A percentile compares a stretch with the other conserved stretches of the same genome.
phyloP scores from a whole-genome alignment of 768 basidiomycete genomes.

The Tulasnella calospora region DNA sequence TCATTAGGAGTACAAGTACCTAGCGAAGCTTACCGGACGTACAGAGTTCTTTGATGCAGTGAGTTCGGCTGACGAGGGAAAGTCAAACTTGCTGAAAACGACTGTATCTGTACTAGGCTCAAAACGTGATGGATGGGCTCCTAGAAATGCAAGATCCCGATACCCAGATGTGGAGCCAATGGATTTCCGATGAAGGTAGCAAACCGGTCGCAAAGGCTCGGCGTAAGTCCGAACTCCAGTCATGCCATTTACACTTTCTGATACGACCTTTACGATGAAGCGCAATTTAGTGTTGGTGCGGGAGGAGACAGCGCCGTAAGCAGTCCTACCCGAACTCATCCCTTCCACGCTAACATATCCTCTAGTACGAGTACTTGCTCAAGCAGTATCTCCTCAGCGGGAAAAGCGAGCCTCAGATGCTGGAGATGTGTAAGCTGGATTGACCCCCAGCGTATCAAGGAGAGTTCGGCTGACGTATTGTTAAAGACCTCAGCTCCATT shows the following conservation, averaged over 20 bases:
- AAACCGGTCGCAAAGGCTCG: neutral
- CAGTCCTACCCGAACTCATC: neutral
- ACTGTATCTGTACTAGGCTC: neutral
- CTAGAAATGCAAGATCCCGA: neutral
- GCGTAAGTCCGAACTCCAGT: neutral
- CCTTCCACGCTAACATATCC: neutral
- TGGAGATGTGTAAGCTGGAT: conserved; percentile 64
- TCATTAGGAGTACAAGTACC: conserved; percentile 66
- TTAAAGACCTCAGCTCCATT: conserved; percentile 31
- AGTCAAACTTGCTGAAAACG: neutral
- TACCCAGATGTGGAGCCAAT: conserved; percentile 5
- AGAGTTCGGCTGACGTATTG: too few relatives aligned
- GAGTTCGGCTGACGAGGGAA: neutral
- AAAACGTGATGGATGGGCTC: neutral
- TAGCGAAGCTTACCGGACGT: conserved; percentile 72
- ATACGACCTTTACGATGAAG: neutral
- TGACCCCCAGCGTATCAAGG: too few relatives aligned
- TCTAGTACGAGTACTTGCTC: conserved; percentile 63
- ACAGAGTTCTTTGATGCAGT: conserved; percentile 50
- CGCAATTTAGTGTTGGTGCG: conserved; percentile 8
- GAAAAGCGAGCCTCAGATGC: conserved; percentile 52
- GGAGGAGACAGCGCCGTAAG: conserved; percentile 25
- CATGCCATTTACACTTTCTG: neutral
- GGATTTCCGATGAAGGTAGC: neutral
- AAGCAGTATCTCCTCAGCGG: conserved; percentile 68